Percentiles rank a stretch among this genome's conserved stretches.
These are phyloP conservation scores for sunflower (Helianthus annuus) DNA, from an alignment of 129 eudicot species.

Conservation along the genomic window HanXRQr2.0-SUNRISE NC_035434.2:170676637-170677136, in stretches of 20 bases:
- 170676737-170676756: constrained; percentile 82
- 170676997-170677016: neutral
- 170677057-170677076: too few species aligned
- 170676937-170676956: neutral
- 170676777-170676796: constrained; percentile 83
- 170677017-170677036: neutral
- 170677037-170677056: too few species aligned
- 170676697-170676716: neutral
- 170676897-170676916: constrained; percentile 54
- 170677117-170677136: too few species aligned
- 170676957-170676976: neutral
- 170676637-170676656: too few species aligned
- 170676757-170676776: constrained; percentile 78
- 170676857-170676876: constrained; percentile 46
- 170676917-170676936: neutral
- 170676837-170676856: constrained; percentile 53
- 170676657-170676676: too few species aligned
- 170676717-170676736: constrained; percentile 85
- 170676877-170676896: constrained; percentile 65
- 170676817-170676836: constrained; percentile 73
- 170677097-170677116: too few species aligned
- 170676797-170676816: constrained; percentile 72
- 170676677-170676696: neutral
- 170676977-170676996: neutral
- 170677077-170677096: too few species aligned